A percentile compares a stretch with the other conserved stretches of the same genome.
phyloP scores from a whole-genome alignment of 768 basidiomycete species.

The Mycena metata region DNA sequence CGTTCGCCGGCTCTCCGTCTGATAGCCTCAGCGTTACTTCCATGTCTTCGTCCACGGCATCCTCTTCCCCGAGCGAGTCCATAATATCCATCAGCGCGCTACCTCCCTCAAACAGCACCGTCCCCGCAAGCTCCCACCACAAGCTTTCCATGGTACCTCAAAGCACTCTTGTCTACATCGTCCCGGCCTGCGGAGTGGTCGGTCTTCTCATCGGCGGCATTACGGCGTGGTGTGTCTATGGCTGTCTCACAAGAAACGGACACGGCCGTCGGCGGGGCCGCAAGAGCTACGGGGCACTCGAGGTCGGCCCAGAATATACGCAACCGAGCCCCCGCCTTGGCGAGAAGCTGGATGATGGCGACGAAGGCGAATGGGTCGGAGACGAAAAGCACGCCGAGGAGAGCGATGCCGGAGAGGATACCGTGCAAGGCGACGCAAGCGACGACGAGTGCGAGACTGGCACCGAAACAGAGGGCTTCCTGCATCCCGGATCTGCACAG shows the following conservation, averaged over 20 bases:
- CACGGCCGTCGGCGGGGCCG: slow-evolving; percentile 33
- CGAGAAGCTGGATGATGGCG: slow-evolving; percentile 22
- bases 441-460: slow-evolving; percentile 22
- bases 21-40: slow-evolving; percentile 19
- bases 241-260: slow-evolving; percentile 46
- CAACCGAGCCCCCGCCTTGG: slow-evolving; percentile 35
- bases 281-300: slow-evolving; percentile 39
- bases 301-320: slow-evolving; percentile 42
- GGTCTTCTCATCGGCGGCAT: slow-evolving; percentile 49
- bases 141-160: slow-evolving; percentile 41
- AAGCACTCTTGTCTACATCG: slow-evolving; percentile 44
- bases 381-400: slow-evolving; percentile 30
- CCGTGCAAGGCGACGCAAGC: slow-evolving; percentile 15
- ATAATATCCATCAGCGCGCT: slow-evolving; percentile 52
- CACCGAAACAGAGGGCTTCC: slow-evolving; percentile 33
- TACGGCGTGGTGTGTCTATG: slow-evolving; percentile 53
- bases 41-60: slow-evolving; percentile 27
- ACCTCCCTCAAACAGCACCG: slow-evolving; percentile 42
- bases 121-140: slow-evolving; percentile 22
- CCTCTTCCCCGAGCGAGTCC: slow-evolving; percentile 35
- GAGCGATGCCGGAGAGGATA: slow-evolving; percentile 20
- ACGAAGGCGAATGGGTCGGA: slow-evolving; percentile 34
- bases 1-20: not conserved
- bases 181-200: slow-evolving; percentile 49
- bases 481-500: slow-evolving; percentile 34